A percentile compares a stretch with the other conserved stretches of the same genome.
phyloP scores from a whole-genome alignment of 179 eudicot genomes.

The Nepenthes alata region DNA sequence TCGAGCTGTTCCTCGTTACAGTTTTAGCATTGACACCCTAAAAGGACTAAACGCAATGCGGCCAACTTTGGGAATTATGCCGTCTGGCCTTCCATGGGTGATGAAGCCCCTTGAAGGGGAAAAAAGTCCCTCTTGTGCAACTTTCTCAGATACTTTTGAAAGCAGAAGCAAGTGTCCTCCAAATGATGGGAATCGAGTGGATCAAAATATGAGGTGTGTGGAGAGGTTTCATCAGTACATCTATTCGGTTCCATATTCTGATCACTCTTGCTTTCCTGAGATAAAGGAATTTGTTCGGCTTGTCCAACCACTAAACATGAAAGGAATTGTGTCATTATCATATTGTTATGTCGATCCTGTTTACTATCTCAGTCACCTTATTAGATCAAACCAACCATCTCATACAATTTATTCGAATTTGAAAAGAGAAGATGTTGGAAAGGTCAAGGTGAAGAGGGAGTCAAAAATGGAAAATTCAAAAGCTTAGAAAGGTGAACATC shows the following conservation, averaged over 20 bases:
- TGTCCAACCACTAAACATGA: no score
- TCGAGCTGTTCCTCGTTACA: conserved; percentile 81
- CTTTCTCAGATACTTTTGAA: conserved; percentile 4
- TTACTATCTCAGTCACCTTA: not conserved
- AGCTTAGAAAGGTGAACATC: no score
- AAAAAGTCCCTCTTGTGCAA: conserved; percentile 3
- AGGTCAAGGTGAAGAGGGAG: no score
- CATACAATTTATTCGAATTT: not conserved
- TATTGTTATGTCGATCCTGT: not conserved
- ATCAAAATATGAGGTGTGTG: not conserved
- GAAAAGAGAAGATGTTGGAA: not conserved
- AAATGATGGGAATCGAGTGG: no score
- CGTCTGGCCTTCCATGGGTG: conserved; percentile 40
- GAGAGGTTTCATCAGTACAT: no score
- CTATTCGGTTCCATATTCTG: no score
- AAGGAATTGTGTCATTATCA: not conserved
- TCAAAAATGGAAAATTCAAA: no score
- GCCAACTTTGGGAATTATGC: conserved; percentile 79
- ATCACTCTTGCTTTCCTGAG: no score
- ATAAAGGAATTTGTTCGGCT: conserved; percentile 17
- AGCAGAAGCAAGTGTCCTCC: not conserved
- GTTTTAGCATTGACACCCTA: conserved; percentile 58
- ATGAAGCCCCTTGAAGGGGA: conserved; percentile 13
- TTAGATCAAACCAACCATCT: not conserved
- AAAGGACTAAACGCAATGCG: conserved; percentile 45